Evolutionary conservation across 768 basidiomycete genomes (phyloP), one percentile per base, ranked within the genome.

Genomic region (Fibroporia radiculosa): DNA sequence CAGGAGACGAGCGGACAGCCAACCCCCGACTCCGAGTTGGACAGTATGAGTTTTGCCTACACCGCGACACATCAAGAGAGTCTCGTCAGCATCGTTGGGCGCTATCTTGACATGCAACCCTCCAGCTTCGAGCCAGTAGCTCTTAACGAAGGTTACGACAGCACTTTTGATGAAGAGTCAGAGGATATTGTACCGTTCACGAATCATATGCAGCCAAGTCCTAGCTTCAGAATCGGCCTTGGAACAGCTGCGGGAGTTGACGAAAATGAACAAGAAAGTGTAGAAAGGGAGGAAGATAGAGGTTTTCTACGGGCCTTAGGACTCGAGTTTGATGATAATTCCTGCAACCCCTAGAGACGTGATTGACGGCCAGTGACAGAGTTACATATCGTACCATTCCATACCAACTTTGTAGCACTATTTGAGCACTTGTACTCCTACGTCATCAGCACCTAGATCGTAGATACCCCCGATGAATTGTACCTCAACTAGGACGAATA

Each of bases 1-100:
- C 47, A 45, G 33, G 22, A 33, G 3, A 23, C 40, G 4, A 20
- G 38, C n/a, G 22, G 32, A 11, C 12, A 14, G 48, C 43, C 13
- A 48, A 44, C 35, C 50, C 44, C 3, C 42, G 54, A 58, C 16
- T 47, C 56, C 8, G 54, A 53, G n/a, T 37, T 58, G 1, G 57
- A 61, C 23, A 55, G 50, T 36, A 61, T 61, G 55, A 58, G 57
- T 42, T 61, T 61, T 34, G 59, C 59, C 8, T 47, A 48, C 12
- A 58, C 48, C 6, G 16, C 33, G 22, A 33, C 16, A 23, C 8
- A 25, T n/a, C 29, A 23, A 10, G 42, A 44, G n/a, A 32, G 41
- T 8, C 6, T 8, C 16, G 34, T 12, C 34, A 35, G 34, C 16
- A n/a, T 35, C 14, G 13, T 35, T 18, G 34, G 20, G 8, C 10